A percentile compares a stretch with the other conserved stretches of the same genome.
phyloP scores from a whole-genome alignment of 257 asterid genomes.

The Haberlea rhodopensis region DNA sequence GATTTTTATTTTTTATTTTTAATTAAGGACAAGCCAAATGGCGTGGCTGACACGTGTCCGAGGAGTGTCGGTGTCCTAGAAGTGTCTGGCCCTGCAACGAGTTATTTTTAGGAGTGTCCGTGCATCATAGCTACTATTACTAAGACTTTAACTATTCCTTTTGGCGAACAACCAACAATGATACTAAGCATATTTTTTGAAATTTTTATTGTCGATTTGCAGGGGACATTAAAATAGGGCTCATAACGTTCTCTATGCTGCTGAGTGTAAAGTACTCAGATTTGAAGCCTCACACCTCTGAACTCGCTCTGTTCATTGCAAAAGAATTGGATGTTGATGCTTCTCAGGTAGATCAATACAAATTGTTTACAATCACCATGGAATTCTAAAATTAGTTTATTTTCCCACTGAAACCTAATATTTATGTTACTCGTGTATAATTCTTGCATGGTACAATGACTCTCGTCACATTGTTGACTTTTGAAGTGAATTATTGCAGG shows the following conservation, averaged over 20 bases:
- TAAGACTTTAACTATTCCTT: background rate
- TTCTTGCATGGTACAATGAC: constrained; percentile 21
- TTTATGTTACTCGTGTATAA: constrained; percentile 17
- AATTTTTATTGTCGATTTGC: constrained; percentile 38
- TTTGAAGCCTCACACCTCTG: constrained; percentile 75
- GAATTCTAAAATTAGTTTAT: constrained; percentile 10
- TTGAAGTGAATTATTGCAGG: constrained; percentile 51
- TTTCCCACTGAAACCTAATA: background rate
- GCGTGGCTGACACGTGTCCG: too few relatives aligned
- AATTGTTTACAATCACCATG: constrained; percentile 19
- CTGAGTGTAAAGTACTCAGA: constrained; percentile 53
- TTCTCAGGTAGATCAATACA: constrained; percentile 65
- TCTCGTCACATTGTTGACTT: constrained; percentile 20
- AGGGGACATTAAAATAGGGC: constrained; percentile 58
- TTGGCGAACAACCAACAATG: background rate
- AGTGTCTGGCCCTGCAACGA: too few relatives aligned
- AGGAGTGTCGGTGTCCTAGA: too few relatives aligned
- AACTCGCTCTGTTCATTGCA: constrained; percentile 57
- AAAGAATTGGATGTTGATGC: constrained; percentile 53
- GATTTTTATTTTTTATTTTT: too few relatives aligned
- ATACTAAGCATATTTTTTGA: constrained; percentile 15
- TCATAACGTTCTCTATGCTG: constrained; percentile 64
- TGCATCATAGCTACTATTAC: background rate
- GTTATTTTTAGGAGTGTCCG: too few relatives aligned
- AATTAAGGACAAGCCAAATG: too few relatives aligned